These are phyloP conservation scores for Vicia villosa DNA, from an alignment of 306 rosid species.

Conservation along the genomic window DNA sequence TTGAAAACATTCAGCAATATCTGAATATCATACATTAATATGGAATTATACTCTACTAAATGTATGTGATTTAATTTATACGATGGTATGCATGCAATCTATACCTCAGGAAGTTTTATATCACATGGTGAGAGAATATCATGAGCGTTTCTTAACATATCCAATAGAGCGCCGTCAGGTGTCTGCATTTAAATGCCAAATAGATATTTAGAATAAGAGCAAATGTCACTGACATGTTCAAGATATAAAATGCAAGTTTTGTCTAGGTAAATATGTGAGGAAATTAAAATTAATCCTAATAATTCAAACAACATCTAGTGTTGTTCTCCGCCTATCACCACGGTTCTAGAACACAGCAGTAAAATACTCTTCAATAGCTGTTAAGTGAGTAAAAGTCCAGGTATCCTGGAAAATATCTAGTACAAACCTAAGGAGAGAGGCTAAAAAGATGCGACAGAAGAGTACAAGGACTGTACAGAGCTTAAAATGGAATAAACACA, in stretches of 20 bases:
- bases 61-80: slow-evolving; percentile 23
- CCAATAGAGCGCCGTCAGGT: slow-evolving; percentile 89
- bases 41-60: slow-evolving; percentile 32
- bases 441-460: background rate
- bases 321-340: background rate
- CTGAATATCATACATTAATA: slow-evolving; percentile 26
- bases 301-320: background rate
- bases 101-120: slow-evolving; percentile 84
- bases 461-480: slow-evolving; percentile 17
- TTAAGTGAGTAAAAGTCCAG: slow-evolving; percentile 9
- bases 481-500: slow-evolving; percentile 22
- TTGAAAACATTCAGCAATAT: slow-evolving; percentile 4
- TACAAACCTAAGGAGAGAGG: slow-evolving; percentile 22
- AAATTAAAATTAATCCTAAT: slow-evolving; percentile 25
- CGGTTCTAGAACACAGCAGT: slow-evolving; percentile 24
- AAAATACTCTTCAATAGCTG: slow-evolving; percentile 14
- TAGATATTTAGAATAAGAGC: slow-evolving; percentile 24
- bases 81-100: slow-evolving; percentile 4
- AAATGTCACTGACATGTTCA: slow-evolving; percentile 29
- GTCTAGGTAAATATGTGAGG: slow-evolving; percentile 6
- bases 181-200: slow-evolving; percentile 64
- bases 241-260: slow-evolving; percentile 25
- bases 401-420: slow-evolving; percentile 25
- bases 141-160: slow-evolving; percentile 74
- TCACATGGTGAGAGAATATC: slow-evolving; percentile 84